These are phyloP conservation scores for Trichoderma virens DNA, from an alignment of 495 filamentous ascomycete species.

Conservation along the genomic window DNA sequence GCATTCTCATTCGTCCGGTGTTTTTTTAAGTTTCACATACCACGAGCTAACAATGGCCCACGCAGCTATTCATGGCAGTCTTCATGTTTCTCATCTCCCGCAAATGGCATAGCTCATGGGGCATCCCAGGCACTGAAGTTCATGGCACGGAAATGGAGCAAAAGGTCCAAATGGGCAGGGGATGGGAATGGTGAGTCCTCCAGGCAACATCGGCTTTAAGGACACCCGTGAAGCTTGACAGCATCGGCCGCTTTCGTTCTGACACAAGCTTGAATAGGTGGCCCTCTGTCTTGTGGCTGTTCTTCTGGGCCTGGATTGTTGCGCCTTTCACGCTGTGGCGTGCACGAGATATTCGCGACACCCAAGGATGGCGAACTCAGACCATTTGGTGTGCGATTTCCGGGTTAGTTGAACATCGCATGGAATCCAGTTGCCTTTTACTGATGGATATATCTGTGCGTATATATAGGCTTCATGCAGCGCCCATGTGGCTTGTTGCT, in stretches of 20 bases:
- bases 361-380: constrained; percentile 60
- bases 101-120: constrained; percentile 49
- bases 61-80: constrained; percentile 49
- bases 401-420: constrained; percentile 28
- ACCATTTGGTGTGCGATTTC: constrained; percentile 53
- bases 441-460: constrained; percentile 2
- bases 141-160: constrained; percentile 44
- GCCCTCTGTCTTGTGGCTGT: constrained; percentile 56
- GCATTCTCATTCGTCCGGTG: neutral
- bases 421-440: no score
- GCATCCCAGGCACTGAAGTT: constrained; percentile 34
- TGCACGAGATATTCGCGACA: constrained; percentile 48
- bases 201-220: neutral
- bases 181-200: constrained; percentile 51
- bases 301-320: constrained; percentile 54
- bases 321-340: constrained; percentile 36
- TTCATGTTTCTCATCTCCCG: constrained; percentile 57
- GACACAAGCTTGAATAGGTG: constrained; percentile 32
- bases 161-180: constrained; percentile 34
- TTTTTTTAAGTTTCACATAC: constrained; percentile 12
- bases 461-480: constrained; percentile 47
- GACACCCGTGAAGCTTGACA: no score
- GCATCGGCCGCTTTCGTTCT: neutral
- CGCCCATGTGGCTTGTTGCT: constrained; percentile 57
- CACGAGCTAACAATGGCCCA: constrained; percentile 3